Percentiles rank a stretch among this genome's conserved stretches.
phyloP scores from a whole-genome alignment of 768 basidiomycete species.

The Amanita fuliginea region DNA sequence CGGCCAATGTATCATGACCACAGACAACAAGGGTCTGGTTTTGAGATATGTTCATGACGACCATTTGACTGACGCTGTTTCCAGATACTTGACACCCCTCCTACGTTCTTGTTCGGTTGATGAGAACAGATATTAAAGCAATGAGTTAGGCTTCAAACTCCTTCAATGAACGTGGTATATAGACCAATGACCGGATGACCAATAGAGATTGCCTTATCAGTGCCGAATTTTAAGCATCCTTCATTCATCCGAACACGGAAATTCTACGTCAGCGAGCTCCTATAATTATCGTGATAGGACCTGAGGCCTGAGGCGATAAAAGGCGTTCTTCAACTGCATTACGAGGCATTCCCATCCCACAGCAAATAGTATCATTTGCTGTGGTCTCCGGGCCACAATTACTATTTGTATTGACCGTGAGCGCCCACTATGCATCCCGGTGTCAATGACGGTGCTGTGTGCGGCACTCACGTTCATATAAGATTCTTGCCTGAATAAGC shows the following conservation, averaged over 20 bases:
- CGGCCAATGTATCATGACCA: neutral
- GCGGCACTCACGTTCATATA: neutral
- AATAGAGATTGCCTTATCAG: slow-evolving; percentile 11
- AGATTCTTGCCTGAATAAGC: neutral
- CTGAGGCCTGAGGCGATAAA: neutral
- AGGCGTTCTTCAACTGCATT: too few species aligned
- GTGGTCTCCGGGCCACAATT: slow-evolving; percentile 28
- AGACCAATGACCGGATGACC: slow-evolving; percentile 26
- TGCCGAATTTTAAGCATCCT: slow-evolving; percentile 25
- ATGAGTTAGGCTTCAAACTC: slow-evolving; percentile 12
- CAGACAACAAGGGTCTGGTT: neutral
- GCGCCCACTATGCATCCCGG: too few species aligned
- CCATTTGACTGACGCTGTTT: neutral
- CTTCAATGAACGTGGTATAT: slow-evolving; percentile 12
- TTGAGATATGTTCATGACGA: neutral
- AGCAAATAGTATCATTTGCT: slow-evolving; percentile 23
- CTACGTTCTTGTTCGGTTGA: slow-evolving; percentile 37
- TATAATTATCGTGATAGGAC: slow-evolving; percentile 31
- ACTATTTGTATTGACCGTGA: too few species aligned
- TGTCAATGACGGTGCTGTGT: neutral
- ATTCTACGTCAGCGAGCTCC: slow-evolving; percentile 27
- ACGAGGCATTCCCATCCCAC: slow-evolving; percentile 3
- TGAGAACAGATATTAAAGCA: slow-evolving; percentile 33
- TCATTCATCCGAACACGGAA: slow-evolving; percentile 20
- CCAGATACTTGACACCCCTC: too few species aligned